Base-by-base conservation (phyloP, 2,329 filamentous ascomycete genomes). In the Fusarium sp. region DNA sequence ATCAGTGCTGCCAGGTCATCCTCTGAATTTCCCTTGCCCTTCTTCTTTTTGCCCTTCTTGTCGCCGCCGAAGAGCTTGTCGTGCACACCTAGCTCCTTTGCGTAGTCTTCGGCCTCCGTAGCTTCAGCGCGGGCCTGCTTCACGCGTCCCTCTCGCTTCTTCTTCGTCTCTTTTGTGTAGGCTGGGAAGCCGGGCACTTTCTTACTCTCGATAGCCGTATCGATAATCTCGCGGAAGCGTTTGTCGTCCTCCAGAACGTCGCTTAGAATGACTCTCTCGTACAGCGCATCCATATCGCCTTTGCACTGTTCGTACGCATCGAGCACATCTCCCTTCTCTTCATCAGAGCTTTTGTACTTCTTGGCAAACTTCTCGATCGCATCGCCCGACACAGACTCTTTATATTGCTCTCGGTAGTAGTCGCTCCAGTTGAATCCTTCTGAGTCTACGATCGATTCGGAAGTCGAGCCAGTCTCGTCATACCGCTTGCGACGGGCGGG, bases 391-490 rank as follows among this genome's bases (percentile, higher is more conserved):
- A 99, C 87, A 33, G 94, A 88, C 64, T 95, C 92, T 56, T 89
- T 90, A 81, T 92, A 98, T 78, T 98, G 95, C 73, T 92, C 91
- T 62, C 91, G 90, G 86, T 97, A 99, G 85, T 95, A 99, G 54
- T 93, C 92, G 61, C 90, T 87, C 96, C 96, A 99, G 85, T 94
- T 90, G 84, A 98, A 99, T 61, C 92, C 93, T 67, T 94, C 91
- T 8, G 90, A 88, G 80, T 94, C 92, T 38, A 92, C 88, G 28
- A 97, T 89, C 14, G 91, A 92, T 80, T 98, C 95, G 17, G 93
- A 90, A 1, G 95, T 98, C 63, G 93, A 96, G 62, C 96, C 96
- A 0, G 96, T 98, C 60, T 89, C 87, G 80, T 99, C 96, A 85
- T 98, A 99, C 67, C 94, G 93, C 77, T 91, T 91, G 75, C 96